These are phyloP conservation scores for Forsythia suspensa DNA, from an alignment of 257 asterid genomes.

Conservation along the genomic window DNA sequence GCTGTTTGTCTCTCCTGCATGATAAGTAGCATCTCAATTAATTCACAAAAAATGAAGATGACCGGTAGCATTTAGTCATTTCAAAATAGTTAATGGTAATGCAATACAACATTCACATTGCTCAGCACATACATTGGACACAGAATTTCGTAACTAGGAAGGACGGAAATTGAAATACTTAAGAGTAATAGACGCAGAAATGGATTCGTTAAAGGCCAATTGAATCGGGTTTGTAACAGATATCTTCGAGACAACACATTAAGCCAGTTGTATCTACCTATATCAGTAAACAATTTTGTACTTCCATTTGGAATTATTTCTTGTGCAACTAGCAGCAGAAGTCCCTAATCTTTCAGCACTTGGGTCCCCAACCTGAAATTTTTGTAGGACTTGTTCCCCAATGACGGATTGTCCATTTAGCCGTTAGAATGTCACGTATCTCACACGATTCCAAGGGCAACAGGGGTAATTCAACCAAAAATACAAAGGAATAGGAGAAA, in stretches of 20 bases:
- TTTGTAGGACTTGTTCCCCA: not conserved
- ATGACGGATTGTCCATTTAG: not conserved
- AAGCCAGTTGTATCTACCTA: not conserved
- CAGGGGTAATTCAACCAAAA: not conserved
- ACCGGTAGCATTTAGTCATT: not conserved
- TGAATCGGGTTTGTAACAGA: not conserved
- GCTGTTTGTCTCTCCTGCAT: constrained; percentile 90
- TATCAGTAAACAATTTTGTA: not conserved
- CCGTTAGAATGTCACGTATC: not conserved
- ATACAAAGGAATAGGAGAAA: too few relatives aligned
- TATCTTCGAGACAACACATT: not conserved
- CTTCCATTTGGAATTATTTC: not conserved
- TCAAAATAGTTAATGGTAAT: not conserved
- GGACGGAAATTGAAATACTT: not conserved
- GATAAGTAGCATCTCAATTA: constrained; percentile 24
- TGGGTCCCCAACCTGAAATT: not conserved
- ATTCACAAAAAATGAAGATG: constrained; percentile 18
- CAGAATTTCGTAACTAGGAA: not conserved
- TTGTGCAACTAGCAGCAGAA: not conserved
- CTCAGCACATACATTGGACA: not conserved
- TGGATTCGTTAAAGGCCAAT: not conserved
- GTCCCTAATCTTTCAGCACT: not conserved
- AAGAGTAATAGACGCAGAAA: not conserved
- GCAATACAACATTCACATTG: not conserved
- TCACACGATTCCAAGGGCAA: not conserved